A percentile compares a stretch with the other conserved stretches of the same genome.
These are phyloP conservation scores for Boechera retrofracta DNA, from an alignment of 345 rosid species.

Conservation along the genomic window DNA sequence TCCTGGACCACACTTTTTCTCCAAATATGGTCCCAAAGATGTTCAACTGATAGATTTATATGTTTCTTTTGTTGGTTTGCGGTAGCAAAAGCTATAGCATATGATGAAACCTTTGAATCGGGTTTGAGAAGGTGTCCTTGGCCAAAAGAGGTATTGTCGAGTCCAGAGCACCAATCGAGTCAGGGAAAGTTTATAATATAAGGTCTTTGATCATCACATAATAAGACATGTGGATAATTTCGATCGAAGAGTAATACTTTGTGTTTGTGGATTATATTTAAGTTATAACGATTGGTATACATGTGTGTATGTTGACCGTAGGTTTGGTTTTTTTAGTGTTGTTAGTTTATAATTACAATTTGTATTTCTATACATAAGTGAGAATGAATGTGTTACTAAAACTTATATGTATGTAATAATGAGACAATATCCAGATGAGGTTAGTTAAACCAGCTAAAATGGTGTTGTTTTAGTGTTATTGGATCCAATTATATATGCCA, in stretches of 20 bases:
- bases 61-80: constrained; percentile 42
- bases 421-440: background rate
- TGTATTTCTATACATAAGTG: background rate
- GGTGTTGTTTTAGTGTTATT: background rate
- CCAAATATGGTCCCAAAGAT: constrained; percentile 42
- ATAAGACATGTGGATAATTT: constrained; percentile 41
- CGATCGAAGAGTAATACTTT: constrained; percentile 19
- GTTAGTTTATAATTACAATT: constrained; percentile 2
- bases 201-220: constrained; percentile 32
- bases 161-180: constrained; percentile 35
- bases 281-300: constrained; percentile 17
- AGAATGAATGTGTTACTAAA: background rate
- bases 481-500: background rate
- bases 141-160: constrained; percentile 40
- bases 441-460: background rate
- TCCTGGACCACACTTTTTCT: constrained; percentile 45
- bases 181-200: constrained; percentile 34
- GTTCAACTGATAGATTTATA: constrained; percentile 43
- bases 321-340: constrained; percentile 40
- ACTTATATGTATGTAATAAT: background rate
- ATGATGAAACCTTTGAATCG: constrained; percentile 45
- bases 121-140: constrained; percentile 40
- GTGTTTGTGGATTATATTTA: constrained; percentile 38
- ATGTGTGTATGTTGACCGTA: constrained; percentile 30
- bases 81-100: constrained; percentile 22